These are phyloP conservation scores for Pyrenula aspistea DNA, from an alignment of 495 filamentous ascomycete species.

Conservation along the genomic window DNA sequence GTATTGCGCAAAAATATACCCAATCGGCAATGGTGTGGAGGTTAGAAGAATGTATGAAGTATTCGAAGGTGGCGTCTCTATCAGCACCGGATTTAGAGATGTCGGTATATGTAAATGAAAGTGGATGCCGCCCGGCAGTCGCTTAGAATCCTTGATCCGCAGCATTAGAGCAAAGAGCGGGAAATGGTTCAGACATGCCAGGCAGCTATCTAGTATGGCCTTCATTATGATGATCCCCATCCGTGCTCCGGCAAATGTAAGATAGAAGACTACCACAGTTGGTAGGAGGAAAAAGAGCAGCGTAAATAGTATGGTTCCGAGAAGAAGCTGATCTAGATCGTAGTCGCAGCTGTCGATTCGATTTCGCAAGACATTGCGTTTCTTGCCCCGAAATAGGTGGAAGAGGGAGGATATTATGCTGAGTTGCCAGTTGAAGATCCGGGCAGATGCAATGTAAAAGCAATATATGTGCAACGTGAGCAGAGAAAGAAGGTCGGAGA, in stretches of 20 bases:
- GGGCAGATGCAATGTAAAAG: conserved; percentile 91
- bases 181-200: conserved; percentile 96
- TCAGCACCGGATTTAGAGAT: conserved; percentile 6
- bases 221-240: conserved; percentile 93
- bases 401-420: conserved; percentile 93
- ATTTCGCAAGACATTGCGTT: conserved; percentile 91
- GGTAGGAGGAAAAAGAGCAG: conserved; percentile 90
- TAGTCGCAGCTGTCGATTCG: conserved; percentile 99
- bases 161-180: conserved; percentile 96
- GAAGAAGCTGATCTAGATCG: conserved; percentile 90
- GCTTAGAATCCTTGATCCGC: conserved; percentile 79
- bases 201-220: conserved; percentile 73
- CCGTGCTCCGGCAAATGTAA: conserved; percentile 86
- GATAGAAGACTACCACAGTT: conserved; percentile 90
- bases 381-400: conserved; percentile 95
- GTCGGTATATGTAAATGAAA: conserved; percentile 67
- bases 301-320: conserved; percentile 94
- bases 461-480: conserved; percentile 93
- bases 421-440: conserved; percentile 97
- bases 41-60: neutral
- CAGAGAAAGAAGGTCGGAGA: conserved; percentile 86
- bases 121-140: conserved; percentile 82
- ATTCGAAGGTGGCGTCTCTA: neutral
- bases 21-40: conserved; percentile 58
- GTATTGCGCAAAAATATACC: conserved; percentile 92